Evolutionary conservation across 2,329 filamentous ascomycete species (phyloP), one percentile per base, ranked within the genome.

Genomic region (Sporothrix protearum): DNA sequence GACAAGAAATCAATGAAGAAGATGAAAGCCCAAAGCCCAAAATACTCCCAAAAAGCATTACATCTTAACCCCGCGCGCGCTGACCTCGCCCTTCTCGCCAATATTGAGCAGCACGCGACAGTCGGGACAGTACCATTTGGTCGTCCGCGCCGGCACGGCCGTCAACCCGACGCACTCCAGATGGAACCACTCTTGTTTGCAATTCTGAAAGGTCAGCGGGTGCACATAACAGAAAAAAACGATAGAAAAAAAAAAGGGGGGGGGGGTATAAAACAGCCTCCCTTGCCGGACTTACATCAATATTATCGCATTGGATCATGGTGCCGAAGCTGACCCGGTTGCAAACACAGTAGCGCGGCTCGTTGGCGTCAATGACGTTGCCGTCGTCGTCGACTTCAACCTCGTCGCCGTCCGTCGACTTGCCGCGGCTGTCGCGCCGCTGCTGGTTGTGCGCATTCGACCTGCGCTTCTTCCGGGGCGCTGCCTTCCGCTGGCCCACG

Each of bases 181-280:
- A 78, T 96, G 92, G 79, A 95, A 96, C 92, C 92, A 96, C 80
- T 95, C 92, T 74, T 89, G 88, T 76, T 92, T 89, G 81, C 92
- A 96, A 81, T 91, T 83, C 82, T 86, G 77, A 2, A 28, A 1
- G n/a, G 42, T 57, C 36, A 51, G 61, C n/a, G n/a, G n/a, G 33
- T 36, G 33, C 8, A 36, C n/a, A n/a, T n/a, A n/a, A n/a, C n/a
- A n/a, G n/a, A n/a, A n/a, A n/a, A n/a, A n/a, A n/a, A n/a, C n/a
- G 19, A 42, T 42, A 19, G n/a, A 66, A 61, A 70, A 70, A 66
- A 73, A 55, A n/a, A 45, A 45, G 39, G 39, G 12, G 14, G 14
- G 3, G 42, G 12, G 14, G 12, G 14, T 5, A 47, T 6, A 47
- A 5, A 19, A 4, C 42, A 16, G 14, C 42, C 42, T 16, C 14